A percentile compares a stretch with the other conserved stretches of the same genome.
Conservation (phyloP, 495 filamentous ascomycete genomes). For the Xeromyces bisporus region DNA sequence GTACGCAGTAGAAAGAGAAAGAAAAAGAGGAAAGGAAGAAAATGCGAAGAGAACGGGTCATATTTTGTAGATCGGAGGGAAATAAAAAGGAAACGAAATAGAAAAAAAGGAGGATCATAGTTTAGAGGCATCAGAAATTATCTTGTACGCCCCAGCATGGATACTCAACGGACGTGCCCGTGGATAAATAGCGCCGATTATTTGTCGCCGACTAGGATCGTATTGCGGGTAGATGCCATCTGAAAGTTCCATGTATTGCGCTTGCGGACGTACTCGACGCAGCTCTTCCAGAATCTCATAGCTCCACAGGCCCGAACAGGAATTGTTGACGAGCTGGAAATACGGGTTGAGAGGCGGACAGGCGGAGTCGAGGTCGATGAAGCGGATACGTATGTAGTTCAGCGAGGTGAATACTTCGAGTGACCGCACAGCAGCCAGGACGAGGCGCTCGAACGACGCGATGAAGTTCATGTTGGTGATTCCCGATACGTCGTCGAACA, state of each 20-base stretch:
- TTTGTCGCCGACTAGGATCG: conserved; percentile 12
- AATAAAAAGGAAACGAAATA: too few relatives aligned
- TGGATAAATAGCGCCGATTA: conserved; percentile 17
- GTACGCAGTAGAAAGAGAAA: background rate
- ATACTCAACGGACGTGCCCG: conserved; percentile 17
- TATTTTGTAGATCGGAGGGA: too few relatives aligned
- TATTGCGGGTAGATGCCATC: conserved; percentile 32
- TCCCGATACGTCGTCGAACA: conserved; percentile 38
- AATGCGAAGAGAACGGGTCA: too few relatives aligned
- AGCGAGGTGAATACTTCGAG: conserved; percentile 36
- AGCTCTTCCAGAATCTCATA: conserved; percentile 42
- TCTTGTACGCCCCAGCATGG: conserved; percentile 15
- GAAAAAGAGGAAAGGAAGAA: background rate
- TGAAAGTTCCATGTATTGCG: conserved; percentile 37
- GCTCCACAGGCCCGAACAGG: conserved; percentile 53
- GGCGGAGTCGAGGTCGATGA: conserved; percentile 48
- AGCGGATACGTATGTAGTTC: conserved; percentile 46
- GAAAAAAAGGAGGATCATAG: conserved; percentile 3
- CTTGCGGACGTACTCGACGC: conserved; percentile 32
- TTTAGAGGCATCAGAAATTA: conserved; percentile 21
- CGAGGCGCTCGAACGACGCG: conserved; percentile 43
- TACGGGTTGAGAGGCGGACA: conserved; percentile 42
- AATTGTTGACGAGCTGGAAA: conserved; percentile 39
- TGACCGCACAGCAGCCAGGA: conserved; percentile 40
- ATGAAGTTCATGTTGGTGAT: conserved; percentile 55